Base-by-base conservation (phyloP, 495 filamentous ascomycete genomes). In the Neurospora pannonica region DNA sequence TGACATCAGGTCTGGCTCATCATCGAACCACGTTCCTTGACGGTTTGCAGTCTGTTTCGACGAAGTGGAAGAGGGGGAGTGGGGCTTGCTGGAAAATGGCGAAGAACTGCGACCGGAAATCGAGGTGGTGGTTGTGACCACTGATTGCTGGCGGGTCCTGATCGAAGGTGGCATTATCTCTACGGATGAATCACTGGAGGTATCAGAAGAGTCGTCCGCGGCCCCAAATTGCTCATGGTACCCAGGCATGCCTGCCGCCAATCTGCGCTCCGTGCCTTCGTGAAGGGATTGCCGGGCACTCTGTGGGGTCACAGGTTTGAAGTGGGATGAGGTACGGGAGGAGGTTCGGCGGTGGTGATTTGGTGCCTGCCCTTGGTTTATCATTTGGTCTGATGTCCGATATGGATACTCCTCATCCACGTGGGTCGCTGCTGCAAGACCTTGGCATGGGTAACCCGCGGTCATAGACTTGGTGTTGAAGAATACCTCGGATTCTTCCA, bases 391-490 rank as follows among this genome's bases (percentile, higher is more conserved):
- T 67, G 54, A 67, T 67, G 28, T 67, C 15, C 28, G 72, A 24
- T 79, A 74, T 13, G 80, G 77, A 38, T 75, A 71, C 60, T 75
- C 76, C 54, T 72, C 78, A 17, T 76, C 54, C 71, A 46, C 24
- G 17, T 71, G 15, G 54, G 54, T 73, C 15, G 82, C 73, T 24
- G 78, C 76, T 5, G 77, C 80, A 62, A 84, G 75, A 7, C 72
- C 73, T 15, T 75, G 78, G 24, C 75, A 77, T 1, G 84, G 85
- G 15, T 78, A 74, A 15, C 84, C 84, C 28, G 84, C 82, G 11
- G 85, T 84, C 78, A 86, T 80, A 54, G 78, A 81, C 74, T 76
- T 84, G 11, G 81, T 79, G n/a, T 75, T 79, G 72, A 85, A 86
- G 69, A 82, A 75, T 15, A 77, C 75, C 60, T 77, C 73, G 40